Evolutionary conservation across 1,284 basidiomycete genomes (phyloP).

Genomic region (Hypsizygus ulmarius): DNA sequence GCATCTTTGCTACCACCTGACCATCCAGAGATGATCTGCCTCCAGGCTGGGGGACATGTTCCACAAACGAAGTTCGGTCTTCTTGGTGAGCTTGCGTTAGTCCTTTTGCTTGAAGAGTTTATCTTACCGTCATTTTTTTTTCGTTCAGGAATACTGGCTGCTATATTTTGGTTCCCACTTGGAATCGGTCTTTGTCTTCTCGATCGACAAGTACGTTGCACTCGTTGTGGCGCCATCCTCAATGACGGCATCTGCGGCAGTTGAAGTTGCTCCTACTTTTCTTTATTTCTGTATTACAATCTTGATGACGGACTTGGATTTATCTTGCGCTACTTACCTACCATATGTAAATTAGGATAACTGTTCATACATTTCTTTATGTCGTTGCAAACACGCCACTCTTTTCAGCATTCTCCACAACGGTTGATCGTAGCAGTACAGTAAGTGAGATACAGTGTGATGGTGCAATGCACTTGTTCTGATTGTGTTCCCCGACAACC

Average conservation of each 20-base stretch:
- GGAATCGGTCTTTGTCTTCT: slow-evolving; percentile 73
- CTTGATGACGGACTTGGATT: slow-evolving; percentile 6
- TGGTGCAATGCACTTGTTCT: no score
- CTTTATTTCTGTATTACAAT: slow-evolving; percentile 5
- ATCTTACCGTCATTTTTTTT: neutral
- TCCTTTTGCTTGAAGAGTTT: neutral
- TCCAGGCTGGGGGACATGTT: slow-evolving; percentile 71
- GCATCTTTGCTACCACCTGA: slow-evolving; percentile 59
- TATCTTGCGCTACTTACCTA: neutral
- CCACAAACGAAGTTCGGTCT: slow-evolving; percentile 59
- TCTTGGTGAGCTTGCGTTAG: slow-evolving; percentile 51
- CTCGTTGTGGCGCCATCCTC: slow-evolving; percentile 47
- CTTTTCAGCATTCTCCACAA: slow-evolving; percentile 9
- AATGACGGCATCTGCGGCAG: slow-evolving; percentile 36
- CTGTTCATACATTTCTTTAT: neutral
- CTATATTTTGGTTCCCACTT: slow-evolving; percentile 79
- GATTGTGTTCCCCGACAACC: no score
- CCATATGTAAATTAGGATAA: neutral
- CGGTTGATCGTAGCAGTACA: slow-evolving; percentile 18
- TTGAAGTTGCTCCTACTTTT: neutral
- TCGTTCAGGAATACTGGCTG: slow-evolving; percentile 66
- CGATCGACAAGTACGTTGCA: slow-evolving; percentile 65
- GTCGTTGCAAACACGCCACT: neutral
- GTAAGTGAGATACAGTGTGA: no score
- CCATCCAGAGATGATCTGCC: slow-evolving; percentile 77